A percentile compares a stretch with the other conserved stretches of the same genome.
Evolutionary conservation across 495 filamentous ascomycete genomes (phyloP).

Genomic region (Thozetella sp.): DNA sequence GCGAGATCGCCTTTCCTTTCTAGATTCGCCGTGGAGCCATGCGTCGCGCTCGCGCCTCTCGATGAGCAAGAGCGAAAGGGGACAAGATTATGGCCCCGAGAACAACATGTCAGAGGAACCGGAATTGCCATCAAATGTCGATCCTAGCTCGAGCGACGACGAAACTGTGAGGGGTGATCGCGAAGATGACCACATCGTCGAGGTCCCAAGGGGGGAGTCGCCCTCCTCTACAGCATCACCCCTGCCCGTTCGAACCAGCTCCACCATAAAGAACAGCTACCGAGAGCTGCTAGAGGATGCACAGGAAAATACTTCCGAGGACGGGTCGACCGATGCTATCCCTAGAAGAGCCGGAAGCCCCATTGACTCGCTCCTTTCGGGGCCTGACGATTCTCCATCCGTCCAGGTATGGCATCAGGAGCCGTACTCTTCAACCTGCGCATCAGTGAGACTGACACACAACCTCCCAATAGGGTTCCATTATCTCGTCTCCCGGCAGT

Average conservation of each 20-base stretch:
- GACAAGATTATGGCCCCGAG: constrained; percentile 44
- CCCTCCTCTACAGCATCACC: constrained; percentile 19
- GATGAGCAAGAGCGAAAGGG: constrained; percentile 52
- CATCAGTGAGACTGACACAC: constrained; percentile 4
- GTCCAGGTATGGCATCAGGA: constrained; percentile 63
- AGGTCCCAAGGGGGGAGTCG: constrained; percentile 38
- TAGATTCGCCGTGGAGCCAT: constrained; percentile 27
- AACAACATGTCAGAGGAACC: constrained; percentile 40
- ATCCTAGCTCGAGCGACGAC: constrained; percentile 40
- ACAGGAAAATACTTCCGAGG: constrained; percentile 45
- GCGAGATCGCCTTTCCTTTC: neutral
- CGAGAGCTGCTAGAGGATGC: constrained; percentile 37
- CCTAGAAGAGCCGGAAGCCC: constrained; percentile 45
- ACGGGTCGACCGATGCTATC: constrained; percentile 40
- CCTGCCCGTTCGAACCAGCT: constrained; percentile 25
- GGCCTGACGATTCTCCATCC: constrained; percentile 88
- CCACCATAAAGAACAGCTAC: constrained; percentile 43
- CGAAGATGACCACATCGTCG: constrained; percentile 39
- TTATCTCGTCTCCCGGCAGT: constrained; percentile 76
- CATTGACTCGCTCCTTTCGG: constrained; percentile 59
- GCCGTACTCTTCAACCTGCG: neutral
- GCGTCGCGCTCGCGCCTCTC: constrained; percentile 27
- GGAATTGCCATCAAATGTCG: constrained; percentile 30
- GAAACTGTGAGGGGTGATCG: constrained; percentile 42
- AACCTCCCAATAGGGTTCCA: constrained; percentile 67